Conservation (phyloP, 2,329 filamentous ascomycete species). For the Fusarium falciforme region DNA sequence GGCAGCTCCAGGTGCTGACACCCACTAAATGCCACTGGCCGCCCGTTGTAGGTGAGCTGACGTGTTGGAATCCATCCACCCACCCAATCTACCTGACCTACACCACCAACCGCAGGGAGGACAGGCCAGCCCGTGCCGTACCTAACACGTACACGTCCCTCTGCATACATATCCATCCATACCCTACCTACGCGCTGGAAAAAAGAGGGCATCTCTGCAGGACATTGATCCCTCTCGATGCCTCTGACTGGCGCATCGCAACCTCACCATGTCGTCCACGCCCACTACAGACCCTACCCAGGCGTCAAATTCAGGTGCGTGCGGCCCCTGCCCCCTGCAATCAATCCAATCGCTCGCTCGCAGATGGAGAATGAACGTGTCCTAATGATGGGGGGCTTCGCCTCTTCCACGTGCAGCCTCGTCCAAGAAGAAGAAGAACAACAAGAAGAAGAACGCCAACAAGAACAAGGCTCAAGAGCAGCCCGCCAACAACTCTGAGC, state of each 20-base stretch:
- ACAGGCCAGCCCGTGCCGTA: constrained; percentile 21
- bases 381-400: constrained; percentile 43
- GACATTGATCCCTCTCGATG: constrained; percentile 38
- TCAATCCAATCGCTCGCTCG: constrained; percentile 3
- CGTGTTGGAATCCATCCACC: constrained; percentile 35
- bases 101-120: constrained; percentile 28
- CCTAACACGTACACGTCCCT: not conserved
- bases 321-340: constrained; percentile 39
- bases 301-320: constrained; percentile 52
- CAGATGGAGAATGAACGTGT: constrained; percentile 42
- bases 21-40: constrained; percentile 40
- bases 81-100: constrained; percentile 1
- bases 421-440: constrained; percentile 68
- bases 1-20: constrained; percentile 25
- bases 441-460: constrained; percentile 68
- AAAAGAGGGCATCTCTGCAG: constrained; percentile 30
- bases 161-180: constrained; percentile 14
- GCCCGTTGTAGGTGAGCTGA: constrained; percentile 19
- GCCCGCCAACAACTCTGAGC: constrained; percentile 48
- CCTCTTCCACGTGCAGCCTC: constrained; percentile 47
- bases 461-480: constrained; percentile 58
- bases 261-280: constrained; percentile 55
- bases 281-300: constrained; percentile 50
- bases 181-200: constrained; percentile 20
- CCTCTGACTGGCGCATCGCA: constrained; percentile 33